Base-by-base conservation (phyloP, 768 basidiomycete genomes). In the Kwoniella mangroviensis region DNA sequence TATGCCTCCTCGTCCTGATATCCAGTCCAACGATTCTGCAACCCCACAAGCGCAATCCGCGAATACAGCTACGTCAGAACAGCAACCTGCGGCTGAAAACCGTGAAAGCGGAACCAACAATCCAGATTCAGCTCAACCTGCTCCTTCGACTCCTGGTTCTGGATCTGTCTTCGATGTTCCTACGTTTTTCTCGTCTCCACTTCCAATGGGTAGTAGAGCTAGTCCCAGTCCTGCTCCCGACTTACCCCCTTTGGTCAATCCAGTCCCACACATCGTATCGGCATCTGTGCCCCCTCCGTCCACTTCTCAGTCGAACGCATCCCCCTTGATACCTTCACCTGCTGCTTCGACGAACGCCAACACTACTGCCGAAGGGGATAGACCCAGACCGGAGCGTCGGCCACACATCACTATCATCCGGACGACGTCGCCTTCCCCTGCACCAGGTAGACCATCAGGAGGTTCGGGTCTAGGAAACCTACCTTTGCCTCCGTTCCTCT, bases 371-470 rank as follows among this genome's bases (percentile, higher is more conserved):
- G 52, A 15, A 19, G 45, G 45, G 19, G 55, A 51, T 54, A 51
- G 70, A 52, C 70, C 66, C 4, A 28, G 34, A 43, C 70, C 70
- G 1, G 55, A 72, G 54, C 49, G 70, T n/a, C 40, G 70, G n/a
- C 60, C 49, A n/a, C 70, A 72, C 61, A 70, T 72, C 60, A 70
- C 53, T 40, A 70, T 72, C 52, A 72, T 69, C 51, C 62, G 55
- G n/a, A 63, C 22, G 6, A 19, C 45, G 1, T 64, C 59, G 19
- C 62, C 59, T 12, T 34, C 43, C 28, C 67, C 58, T 12, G 24
- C 24, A 40, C 54, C 54, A 17, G 53, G 40, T n/a, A n/a, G n/a
- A n/a, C n/a, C n/a, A n/a, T n/a, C 56, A 11, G 56, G 56, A 17
- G 56, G 56, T 40, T 34, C 43, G 26, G 58, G 58, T 60, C 21